These are phyloP conservation scores for Kondoa subrosea DNA, from an alignment of 768 basidiomycete species.

Conservation along the genomic window DNA sequence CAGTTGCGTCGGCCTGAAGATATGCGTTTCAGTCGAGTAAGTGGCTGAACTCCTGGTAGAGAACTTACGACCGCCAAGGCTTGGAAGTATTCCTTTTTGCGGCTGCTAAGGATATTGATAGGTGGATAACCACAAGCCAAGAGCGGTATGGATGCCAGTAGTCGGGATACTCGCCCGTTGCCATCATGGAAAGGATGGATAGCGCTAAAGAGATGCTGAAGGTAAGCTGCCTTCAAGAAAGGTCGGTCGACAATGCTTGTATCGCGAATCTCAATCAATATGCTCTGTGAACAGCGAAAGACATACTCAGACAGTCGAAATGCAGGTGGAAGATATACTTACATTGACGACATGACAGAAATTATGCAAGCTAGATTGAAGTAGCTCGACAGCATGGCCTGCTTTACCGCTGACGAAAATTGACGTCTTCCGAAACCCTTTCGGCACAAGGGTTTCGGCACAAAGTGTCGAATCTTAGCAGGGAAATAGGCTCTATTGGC, in stretches of 20 bases:
- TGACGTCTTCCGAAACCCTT: neutral
- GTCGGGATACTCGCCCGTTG: neutral
- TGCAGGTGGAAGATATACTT: neutral
- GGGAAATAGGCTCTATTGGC: neutral
- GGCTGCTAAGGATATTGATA: neutral
- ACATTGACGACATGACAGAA: neutral
- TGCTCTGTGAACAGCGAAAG: neutral
- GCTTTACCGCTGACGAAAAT: neutral
- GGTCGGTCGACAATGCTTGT: neutral
- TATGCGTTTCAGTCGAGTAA: neutral
- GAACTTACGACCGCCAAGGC: neutral
- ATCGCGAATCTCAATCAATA: neutral
- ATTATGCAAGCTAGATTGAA: neutral
- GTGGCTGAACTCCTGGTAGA: neutral
- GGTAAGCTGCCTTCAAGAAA: conserved; percentile 1
- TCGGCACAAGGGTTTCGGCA: neutral
- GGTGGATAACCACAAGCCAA: neutral
- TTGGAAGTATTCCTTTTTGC: neutral
- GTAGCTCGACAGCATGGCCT: neutral
- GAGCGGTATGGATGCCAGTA: neutral
- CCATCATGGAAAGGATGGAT: conserved; percentile 4
- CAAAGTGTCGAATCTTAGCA: neutral
- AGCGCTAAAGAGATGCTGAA: conserved; percentile 1
- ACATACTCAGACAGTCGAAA: neutral
- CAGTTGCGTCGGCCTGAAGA: neutral